These are phyloP conservation scores for Picea abies DNA, from an alignment of 83 land plant species.

Conservation along the genomic window DNA sequence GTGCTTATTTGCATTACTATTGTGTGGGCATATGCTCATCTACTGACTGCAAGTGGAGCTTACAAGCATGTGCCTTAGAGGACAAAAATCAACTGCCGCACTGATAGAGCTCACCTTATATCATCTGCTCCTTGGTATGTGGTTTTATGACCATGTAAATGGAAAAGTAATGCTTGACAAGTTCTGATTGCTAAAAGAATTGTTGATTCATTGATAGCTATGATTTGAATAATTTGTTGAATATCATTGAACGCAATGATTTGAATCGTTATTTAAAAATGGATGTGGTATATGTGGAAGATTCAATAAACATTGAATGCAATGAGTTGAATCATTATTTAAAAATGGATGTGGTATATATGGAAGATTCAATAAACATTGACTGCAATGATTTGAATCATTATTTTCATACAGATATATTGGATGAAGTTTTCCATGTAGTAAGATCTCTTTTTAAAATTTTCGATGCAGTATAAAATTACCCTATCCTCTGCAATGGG, in stretches of 20 bases:
- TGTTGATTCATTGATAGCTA: too few species aligned
- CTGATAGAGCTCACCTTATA: slow-evolving; percentile 77
- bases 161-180: background rate
- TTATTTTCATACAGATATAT: background rate
- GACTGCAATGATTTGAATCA: too few species aligned
- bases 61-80: slow-evolving; percentile 68
- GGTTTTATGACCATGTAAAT: too few species aligned
- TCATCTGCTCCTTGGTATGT: slow-evolving; percentile 75
- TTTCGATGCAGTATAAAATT: slow-evolving; percentile 75
- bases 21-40: slow-evolving; percentile 91
- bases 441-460: background rate
- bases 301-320: too few species aligned
- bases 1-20: slow-evolving; percentile 64
- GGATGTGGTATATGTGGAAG: background rate
- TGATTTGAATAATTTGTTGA: too few species aligned
- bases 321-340: too few species aligned
- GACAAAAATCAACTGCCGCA: slow-evolving; percentile 78
- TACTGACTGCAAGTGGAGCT: slow-evolving; percentile 91
- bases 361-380: background rate
- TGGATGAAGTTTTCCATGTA: background rate
- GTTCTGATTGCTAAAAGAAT: background rate
- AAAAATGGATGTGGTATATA: too few species aligned
- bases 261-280: background rate
- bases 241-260: too few species aligned
- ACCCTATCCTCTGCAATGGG: slow-evolving; percentile 99